Conservation (phyloP, 306 rosid species). For the Alnus glutinosa region DNA sequence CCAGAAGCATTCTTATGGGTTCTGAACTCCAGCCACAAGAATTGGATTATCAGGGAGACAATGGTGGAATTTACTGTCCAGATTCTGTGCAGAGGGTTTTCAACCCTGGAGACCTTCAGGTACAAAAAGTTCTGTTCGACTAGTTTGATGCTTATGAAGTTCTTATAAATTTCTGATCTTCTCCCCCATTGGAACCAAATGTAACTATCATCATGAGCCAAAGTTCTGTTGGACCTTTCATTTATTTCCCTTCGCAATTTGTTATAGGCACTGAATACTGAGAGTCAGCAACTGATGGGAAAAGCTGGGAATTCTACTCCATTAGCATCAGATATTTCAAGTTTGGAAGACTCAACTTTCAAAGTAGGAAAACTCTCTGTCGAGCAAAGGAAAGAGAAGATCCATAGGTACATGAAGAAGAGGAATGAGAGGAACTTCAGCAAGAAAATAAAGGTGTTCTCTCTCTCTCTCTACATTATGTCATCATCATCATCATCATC, state of each 20-base stretch:
- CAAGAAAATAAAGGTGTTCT: conserved; percentile 90
- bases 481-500: neutral
- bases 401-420: conserved; percentile 95
- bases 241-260: neutral
- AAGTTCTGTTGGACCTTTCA: neutral
- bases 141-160: neutral
- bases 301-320: conserved; percentile 62
- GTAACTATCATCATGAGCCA: no score
- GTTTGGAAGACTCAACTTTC: conserved; percentile 70
- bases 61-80: conserved; percentile 61
- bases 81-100: conserved; percentile 66
- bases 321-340: conserved; percentile 73
- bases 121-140: conserved; percentile 30
- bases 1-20: conserved; percentile 54
- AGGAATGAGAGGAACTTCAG: conserved; percentile 94
- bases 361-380: conserved; percentile 90
- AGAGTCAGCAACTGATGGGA: conserved; percentile 62
- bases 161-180: conserved; percentile 11
- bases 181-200: conserved; percentile 5
- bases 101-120: conserved; percentile 83
- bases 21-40: conserved; percentile 77
- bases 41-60: conserved; percentile 80
- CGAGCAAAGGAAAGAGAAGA: conserved; percentile 94
- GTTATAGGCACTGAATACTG: conserved; percentile 59
- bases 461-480: neutral